A percentile compares a stretch with the other conserved stretches of the same genome.
Evolutionary conservation across 2,329 filamentous ascomycete genomes (phyloP).

Genomic region (Trichoderma aggressivum): DNA sequence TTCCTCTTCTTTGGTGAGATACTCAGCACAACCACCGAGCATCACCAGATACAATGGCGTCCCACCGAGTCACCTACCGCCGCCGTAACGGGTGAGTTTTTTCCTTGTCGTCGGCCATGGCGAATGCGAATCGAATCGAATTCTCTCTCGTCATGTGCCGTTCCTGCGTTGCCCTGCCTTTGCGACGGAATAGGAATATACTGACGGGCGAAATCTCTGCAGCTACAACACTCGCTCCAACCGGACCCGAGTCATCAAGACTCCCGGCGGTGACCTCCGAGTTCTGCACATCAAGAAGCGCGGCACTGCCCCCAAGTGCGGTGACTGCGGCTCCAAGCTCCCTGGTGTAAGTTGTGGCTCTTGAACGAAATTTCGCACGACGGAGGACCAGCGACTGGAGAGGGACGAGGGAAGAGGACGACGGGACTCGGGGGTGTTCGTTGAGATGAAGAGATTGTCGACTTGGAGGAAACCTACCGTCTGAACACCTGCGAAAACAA

Average conservation of each 20-base stretch:
- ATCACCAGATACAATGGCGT: conserved; percentile 54
- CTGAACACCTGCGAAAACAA: background rate
- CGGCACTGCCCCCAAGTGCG: conserved; percentile 96
- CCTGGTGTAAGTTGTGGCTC: conserved; percentile 75
- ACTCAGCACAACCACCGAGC: conserved; percentile 36
- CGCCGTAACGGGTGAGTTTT: conserved; percentile 75
- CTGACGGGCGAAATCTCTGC: conserved; percentile 27
- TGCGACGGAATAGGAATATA: conserved; percentile 20
- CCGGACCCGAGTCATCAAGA: conserved; percentile 94
- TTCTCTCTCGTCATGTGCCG: background rate
- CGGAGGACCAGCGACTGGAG: background rate
- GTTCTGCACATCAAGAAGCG: conserved; percentile 99
- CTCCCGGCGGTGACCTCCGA: conserved; percentile 91
- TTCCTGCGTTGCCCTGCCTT: background rate
- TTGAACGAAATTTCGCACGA: conserved; percentile 22
- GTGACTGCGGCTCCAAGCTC: conserved; percentile 98
- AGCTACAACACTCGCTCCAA: conserved; percentile 99
- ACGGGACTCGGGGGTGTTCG: background rate
- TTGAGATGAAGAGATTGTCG: background rate
- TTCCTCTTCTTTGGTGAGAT: conserved; percentile 37
- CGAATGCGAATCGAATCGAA: background rate
- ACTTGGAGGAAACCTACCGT: background rate
- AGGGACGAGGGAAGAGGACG: background rate
- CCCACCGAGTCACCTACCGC: conserved; percentile 64
- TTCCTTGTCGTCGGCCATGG: conserved; percentile 21